Evolutionary conservation across 768 basidiomycete genomes (phyloP), one percentile per base, ranked within the genome.

Genomic region (Termitomyces sp.): DNA sequence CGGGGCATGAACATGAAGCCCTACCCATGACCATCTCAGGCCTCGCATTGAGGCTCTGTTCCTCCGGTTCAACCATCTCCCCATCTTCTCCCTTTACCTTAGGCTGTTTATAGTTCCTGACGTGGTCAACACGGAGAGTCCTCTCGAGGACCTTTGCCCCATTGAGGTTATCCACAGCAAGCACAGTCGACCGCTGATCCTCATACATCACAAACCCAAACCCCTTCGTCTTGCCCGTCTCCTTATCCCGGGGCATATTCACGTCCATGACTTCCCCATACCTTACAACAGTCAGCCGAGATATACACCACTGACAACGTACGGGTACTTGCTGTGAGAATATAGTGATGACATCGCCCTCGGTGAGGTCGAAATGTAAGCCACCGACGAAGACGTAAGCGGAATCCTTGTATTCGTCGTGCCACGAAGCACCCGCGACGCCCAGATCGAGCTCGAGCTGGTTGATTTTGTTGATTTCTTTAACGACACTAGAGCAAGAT

Each of bases 171-270:
- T 99, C 97, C 61, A 99, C 96, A 9, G 97, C 97, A 50, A 99
- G 80, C 52, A 98, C 72, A 6, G 97, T 99, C 59, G 93, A 96
- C 49, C 93, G 84, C 74, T 99, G 97, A 72, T 99, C 94, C 73
- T 96, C 94, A 72, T 98, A 99, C 97, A 98, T 98, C 61, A 98
- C 78, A 76, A 98, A 99, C 9, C 84, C 95, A 69, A 98, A 99
- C 2, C 97, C 97, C 66, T 76, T 86, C 0, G 88, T 79, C 68
- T 96, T 95, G 26, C 94, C 93, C 0, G 96, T 96, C 55, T 88
- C 80, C 68, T 94, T 95, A 75, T 97, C 94, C 50, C 95, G 82
- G 30, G 97, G 95, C 72, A 99, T 80, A 69, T 98, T 94, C 58
- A 98, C 77, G 66, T 99, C 94, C 77, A 94, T 87, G 35, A 98